phyloP scores from a whole-genome alignment of 2,329 filamentous ascomycete genomes.

The Dactylellina parvicollis region DNA sequence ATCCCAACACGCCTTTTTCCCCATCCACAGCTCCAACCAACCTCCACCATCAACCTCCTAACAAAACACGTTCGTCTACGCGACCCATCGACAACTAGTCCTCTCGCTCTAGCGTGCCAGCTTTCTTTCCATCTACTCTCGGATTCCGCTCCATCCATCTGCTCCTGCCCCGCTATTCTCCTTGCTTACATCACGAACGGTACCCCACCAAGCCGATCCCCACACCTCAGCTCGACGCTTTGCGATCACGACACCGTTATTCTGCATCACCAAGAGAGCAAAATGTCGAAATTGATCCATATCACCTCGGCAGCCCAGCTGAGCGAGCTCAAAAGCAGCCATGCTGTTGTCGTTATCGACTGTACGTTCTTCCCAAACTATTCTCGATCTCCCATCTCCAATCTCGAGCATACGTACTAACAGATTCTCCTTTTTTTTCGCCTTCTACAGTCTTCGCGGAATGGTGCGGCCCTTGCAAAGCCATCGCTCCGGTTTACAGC shows the following conservation, averaged over 20 bases:
- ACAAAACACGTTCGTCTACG: constrained; percentile 2
- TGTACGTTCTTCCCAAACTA: constrained; percentile 72
- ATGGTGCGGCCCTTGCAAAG: constrained; percentile 85
- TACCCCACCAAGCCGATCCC: constrained; percentile 8
- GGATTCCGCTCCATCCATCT: neutral
- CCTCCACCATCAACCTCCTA: neutral
- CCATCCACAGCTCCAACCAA: neutral
- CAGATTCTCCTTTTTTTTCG: constrained; percentile 56
- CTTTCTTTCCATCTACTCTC: neutral
- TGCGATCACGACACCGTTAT: neutral
- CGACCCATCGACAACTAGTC: neutral
- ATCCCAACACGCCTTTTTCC: neutral
- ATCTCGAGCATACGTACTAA: constrained; percentile 54
- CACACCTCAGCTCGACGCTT: neutral
- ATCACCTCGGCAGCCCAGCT: constrained; percentile 76
- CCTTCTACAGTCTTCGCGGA: constrained; percentile 78
- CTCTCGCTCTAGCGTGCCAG: neutral
- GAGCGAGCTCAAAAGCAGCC: constrained; percentile 73
- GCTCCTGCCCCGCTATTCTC: neutral
- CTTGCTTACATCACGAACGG: too few relatives aligned
- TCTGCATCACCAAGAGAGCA: neutral
- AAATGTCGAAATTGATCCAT: constrained; percentile 36
- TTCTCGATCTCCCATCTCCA: neutral
- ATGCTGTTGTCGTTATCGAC: constrained; percentile 83
- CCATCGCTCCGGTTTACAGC: constrained; percentile 84